A percentile compares a stretch with the other conserved stretches of the same genome.
Evolutionary conservation across 2,329 filamentous ascomycete species (phyloP).

Genomic region (Malbranchea zuffiana): DNA sequence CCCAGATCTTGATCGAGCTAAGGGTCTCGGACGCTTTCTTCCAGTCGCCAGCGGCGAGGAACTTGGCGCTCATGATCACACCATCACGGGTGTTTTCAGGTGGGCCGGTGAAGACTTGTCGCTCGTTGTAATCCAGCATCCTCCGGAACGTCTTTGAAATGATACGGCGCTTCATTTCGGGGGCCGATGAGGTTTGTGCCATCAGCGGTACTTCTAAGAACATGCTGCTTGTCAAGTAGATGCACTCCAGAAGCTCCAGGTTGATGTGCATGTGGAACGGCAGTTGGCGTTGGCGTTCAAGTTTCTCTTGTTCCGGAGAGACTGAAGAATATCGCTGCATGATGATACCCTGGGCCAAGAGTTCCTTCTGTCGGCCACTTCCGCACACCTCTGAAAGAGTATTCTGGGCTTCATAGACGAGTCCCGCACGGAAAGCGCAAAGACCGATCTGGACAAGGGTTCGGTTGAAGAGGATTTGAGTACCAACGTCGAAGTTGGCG

Average conservation of each 20-base stretch:
- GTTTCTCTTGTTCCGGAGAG: constrained; percentile 90
- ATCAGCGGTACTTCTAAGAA: constrained; percentile 94
- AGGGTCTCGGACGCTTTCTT: constrained; percentile 91
- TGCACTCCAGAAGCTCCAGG: constrained; percentile 91
- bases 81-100: constrained; percentile 98
- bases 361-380: constrained; percentile 93
- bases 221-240: constrained; percentile 99
- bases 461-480: constrained; percentile 97
- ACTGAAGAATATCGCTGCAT: constrained; percentile 96
- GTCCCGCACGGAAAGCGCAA: constrained; percentile 91
- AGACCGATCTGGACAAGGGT: constrained; percentile 96
- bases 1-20: constrained; percentile 99
- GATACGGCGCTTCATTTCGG: constrained; percentile 91
- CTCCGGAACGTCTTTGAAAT: constrained; percentile 99
- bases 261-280: constrained; percentile 99
- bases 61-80: constrained; percentile 98
- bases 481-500: constrained; percentile 88
- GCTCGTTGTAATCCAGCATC: constrained; percentile 98
- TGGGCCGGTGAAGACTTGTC: constrained; percentile 96
- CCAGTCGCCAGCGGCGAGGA: constrained; percentile 93
- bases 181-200: constrained; percentile 90
- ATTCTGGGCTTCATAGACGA: constrained; percentile 95
- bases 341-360: constrained; percentile 94
- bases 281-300: constrained; percentile 93
- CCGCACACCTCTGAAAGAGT: constrained; percentile 97